phyloP scores from a whole-genome alignment of 768 basidiomycete species.

The Tulasnella sp. region DNA sequence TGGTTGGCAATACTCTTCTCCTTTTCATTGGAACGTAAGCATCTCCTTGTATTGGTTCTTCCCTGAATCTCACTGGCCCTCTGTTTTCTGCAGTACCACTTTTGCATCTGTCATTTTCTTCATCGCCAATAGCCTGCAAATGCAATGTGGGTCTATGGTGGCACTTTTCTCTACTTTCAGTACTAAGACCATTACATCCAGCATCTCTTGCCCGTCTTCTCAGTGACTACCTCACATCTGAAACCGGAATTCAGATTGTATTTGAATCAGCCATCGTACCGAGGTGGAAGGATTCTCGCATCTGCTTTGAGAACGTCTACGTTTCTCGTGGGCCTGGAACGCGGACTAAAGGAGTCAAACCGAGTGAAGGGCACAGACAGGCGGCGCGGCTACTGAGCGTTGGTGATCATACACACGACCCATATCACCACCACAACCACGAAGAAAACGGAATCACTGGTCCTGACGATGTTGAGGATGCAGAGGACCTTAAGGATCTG shows the following conservation, averaged over 20 bases:
- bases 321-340: constrained; percentile 62
- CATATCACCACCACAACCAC: constrained; percentile 38
- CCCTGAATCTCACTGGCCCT: constrained; percentile 21
- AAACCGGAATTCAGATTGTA: constrained; percentile 87
- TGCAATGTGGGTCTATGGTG: constrained; percentile 50
- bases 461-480: neutral
- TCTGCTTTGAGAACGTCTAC: constrained; percentile 96
- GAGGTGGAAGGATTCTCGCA: constrained; percentile 90
- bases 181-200: constrained; percentile 23
- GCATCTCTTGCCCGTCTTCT: constrained; percentile 79
- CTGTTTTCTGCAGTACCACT: constrained; percentile 48
- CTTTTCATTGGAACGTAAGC: constrained; percentile 87
- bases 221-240: constrained; percentile 84
- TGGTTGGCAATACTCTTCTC: constrained; percentile 94
- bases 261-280: constrained; percentile 98
- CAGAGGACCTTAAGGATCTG: constrained; percentile 41
- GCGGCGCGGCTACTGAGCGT: constrained; percentile 66
- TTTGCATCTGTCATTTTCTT: constrained; percentile 92
- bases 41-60: neutral
- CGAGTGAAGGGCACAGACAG: constrained; percentile 29
- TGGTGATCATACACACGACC: constrained; percentile 58
- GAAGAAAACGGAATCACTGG: constrained; percentile 31
- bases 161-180: neutral
- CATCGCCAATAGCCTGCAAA: constrained; percentile 70
- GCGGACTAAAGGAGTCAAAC: constrained; percentile 11